Evolutionary conservation across 345 rosid genomes (phyloP), one percentile per base, ranked within the genome.

Genomic region (Murraya paniculata): DNA sequence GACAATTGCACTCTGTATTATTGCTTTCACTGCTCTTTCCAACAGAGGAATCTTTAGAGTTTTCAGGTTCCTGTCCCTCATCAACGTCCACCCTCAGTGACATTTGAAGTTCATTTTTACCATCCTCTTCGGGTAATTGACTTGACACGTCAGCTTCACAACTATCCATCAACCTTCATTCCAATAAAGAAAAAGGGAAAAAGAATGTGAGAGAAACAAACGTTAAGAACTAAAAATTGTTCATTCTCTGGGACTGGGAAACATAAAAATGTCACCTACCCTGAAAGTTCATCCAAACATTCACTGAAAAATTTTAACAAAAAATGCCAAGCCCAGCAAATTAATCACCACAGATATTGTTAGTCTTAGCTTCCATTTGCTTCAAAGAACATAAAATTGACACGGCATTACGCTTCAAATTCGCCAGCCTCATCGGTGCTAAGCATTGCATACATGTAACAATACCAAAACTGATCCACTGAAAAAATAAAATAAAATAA

Each of bases 131-230:
- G 36, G 30, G 67, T 24, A 59, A 28, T 28, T 69, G 45, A 69
- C 77, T 77, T 45, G 70, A 59, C 45, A 68, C 2, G 56, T 70
- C 81, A 69, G 53, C 71, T 45, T 78, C 86, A 70, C 71, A 1
- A 57, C 71, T 38, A 48, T 67, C 86, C 84, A 81, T 84, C 62
- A 56, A 70, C 58, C 78, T 80, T 61, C 59, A 71, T 3, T 68
- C 28, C 38, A 19, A 58, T 36, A 61, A 38, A 71, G 18, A n/a
- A 30, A 58, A 41, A 27, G 60, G 1, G 28, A 28, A 65, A 57
- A 74, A 41, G 6, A 38, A 30, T 9, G 33, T 48, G 66, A 69
- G 31, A 61, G 41, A 62, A 61, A 30, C 56, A 48, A 36, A 41
- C 16, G 1, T 4, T 45, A 45, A 11, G 50, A 45, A 45, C 50